Base-by-base conservation (phyloP, 345 rosid genomes). In the Cardamine resedifolia region DNA sequence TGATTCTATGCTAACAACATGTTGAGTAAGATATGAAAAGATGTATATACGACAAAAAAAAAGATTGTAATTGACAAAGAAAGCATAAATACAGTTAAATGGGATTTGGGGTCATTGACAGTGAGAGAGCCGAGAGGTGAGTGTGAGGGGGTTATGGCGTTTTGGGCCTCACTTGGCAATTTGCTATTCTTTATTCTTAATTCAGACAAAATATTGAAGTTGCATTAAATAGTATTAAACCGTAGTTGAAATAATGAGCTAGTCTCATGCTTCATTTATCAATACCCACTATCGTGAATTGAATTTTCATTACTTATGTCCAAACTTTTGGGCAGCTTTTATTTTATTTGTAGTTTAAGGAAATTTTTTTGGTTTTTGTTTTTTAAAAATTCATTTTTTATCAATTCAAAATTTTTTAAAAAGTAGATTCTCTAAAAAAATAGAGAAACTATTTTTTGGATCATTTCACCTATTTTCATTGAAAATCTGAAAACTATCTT, bases 101-200 rank as follows among this genome's bases (percentile, higher is more conserved):
- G 44, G 47, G 38, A 21, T 43, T 52, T 21, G 47, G 63, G 76
- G 57, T 20, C 64, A 63, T 43, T 53, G 76, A 43, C 11, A 43
- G 7, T 41, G 74, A 71, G 68, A n/a, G n/a, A n/a, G n/a, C n/a
- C n/a, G n/a, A n/a, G n/a, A 26, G 60, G 28, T 49, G 63, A 53
- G 10, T 72, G 30, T 72, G 47, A 33, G 5, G 7, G 7, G 45
- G 16, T 63, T 31, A 31, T 43, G 48, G 70, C 45, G 11, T 28
- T 63, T 18, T 63, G 76, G 76, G 64, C 16, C 12, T 64, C 49
- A 16, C 58, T 64, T 53, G 4, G 47, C 47, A n/a, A n/a, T 47
- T 36, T 36, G 14, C 14, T 41, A 27, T 44, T 63, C 24, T 63
- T 21, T 33, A 50, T 49, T 65, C 44, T 44, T 57, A 30, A 15